Conservation (phyloP, 2,329 filamentous ascomycete genomes). For the Septoria linicola region DNA sequence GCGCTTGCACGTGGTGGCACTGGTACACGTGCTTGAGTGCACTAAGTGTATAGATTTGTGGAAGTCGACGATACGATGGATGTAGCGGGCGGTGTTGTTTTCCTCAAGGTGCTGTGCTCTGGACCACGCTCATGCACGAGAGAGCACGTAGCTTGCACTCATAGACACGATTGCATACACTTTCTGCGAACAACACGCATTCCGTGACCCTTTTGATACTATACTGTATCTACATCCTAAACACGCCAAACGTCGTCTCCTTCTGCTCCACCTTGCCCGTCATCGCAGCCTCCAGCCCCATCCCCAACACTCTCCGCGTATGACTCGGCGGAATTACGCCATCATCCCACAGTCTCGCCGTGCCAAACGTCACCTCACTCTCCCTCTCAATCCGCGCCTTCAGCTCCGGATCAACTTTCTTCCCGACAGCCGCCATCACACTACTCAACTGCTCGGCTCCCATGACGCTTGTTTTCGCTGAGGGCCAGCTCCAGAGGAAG, state of each 20-base stretch:
- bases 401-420: slow-evolving; percentile 74
- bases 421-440: slow-evolving; percentile 94
- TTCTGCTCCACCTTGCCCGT: slow-evolving; percentile 37
- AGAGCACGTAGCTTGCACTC: too few relatives aligned
- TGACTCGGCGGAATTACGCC: slow-evolving; percentile 52
- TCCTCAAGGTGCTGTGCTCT: too few relatives aligned
- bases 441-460: slow-evolving; percentile 85
- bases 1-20: too few relatives aligned
- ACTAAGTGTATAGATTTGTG: too few relatives aligned
- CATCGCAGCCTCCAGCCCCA: slow-evolving; percentile 49
- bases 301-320: slow-evolving; percentile 49
- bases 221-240: slow-evolving; percentile 39
- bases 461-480: slow-evolving; percentile 95
- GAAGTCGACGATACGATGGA: too few relatives aligned
- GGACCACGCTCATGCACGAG: too few relatives aligned
- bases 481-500: slow-evolving; percentile 96
- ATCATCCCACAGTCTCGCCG: slow-evolving; percentile 79
- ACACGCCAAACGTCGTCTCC: slow-evolving; percentile 42
- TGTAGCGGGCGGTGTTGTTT: too few relatives aligned
- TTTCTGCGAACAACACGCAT: too few relatives aligned
- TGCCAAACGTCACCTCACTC: slow-evolving; percentile 84
- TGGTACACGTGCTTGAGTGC: too few relatives aligned
- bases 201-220: too few relatives aligned
- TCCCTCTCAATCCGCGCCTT: slow-evolving; percentile 84
- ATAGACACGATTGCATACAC: too few relatives aligned